Percentiles rank a stretch among this genome's conserved stretches.
phyloP scores from a whole-genome alignment of 148 eudicot genomes.

The Fagopyrum esculentum region DNA sequence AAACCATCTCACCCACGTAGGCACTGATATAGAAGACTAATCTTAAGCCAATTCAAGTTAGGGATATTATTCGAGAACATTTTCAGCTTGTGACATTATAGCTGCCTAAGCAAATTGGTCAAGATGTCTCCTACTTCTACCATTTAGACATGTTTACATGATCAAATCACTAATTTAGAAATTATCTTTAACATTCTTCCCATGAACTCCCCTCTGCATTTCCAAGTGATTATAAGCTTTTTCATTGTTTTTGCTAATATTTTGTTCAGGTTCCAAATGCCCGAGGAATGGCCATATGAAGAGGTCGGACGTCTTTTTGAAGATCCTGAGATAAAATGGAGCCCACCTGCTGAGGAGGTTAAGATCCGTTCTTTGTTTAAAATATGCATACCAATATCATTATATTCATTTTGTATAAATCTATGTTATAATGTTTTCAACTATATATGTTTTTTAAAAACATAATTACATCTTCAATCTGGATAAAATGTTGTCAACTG shows the following conservation, averaged over 20 bases:
- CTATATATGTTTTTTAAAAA: neutral
- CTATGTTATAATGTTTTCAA: neutral
- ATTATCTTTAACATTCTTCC: too few relatives aligned
- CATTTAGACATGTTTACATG: too few relatives aligned
- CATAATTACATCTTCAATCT: neutral
- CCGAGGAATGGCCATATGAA: constrained; percentile 94
- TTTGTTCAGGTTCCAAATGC: constrained; percentile 64
- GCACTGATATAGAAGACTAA: too few relatives aligned
- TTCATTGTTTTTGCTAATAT: neutral
- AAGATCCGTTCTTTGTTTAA: neutral
- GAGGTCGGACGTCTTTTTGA: constrained; percentile 88
- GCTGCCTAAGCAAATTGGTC: too few relatives aligned
- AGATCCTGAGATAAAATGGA: constrained; percentile 77
- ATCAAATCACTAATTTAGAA: too few relatives aligned
- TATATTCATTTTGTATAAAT: neutral
- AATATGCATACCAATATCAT: neutral
- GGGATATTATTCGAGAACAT: too few relatives aligned
- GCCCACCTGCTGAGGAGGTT: constrained; percentile 94
- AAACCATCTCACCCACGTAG: too few relatives aligned
- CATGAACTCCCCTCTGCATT: neutral
- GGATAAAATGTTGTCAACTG: neutral
- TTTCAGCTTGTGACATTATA: too few relatives aligned
- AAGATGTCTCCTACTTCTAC: too few relatives aligned
- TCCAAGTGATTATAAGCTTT: neutral
- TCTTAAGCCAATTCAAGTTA: too few relatives aligned